A percentile compares a stretch with the other conserved stretches of the same genome.
phyloP scores from a whole-genome alignment of 805 yeast species.

The Lipomyces oligophaga region DNA sequence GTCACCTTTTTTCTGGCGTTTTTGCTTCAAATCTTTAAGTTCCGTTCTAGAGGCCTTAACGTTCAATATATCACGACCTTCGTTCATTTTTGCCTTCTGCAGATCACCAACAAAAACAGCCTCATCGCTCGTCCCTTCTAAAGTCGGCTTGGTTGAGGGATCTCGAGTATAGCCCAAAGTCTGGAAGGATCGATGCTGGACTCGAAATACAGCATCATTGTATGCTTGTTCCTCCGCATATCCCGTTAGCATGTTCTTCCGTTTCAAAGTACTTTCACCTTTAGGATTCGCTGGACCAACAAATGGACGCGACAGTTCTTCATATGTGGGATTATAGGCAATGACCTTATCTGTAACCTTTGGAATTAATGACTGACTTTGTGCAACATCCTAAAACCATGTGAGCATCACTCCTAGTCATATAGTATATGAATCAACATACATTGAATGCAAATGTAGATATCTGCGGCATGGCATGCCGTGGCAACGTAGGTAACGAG shows the following conservation, averaged over 20 bases:
- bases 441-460: constrained; percentile 23
- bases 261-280: constrained; percentile 30
- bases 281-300: constrained; percentile 24
- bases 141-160: constrained; percentile 28
- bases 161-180: constrained; percentile 37
- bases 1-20: constrained; percentile 43
- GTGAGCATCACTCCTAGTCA: background rate
- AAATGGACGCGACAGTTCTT: constrained; percentile 23
- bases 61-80: constrained; percentile 34
- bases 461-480: constrained; percentile 13
- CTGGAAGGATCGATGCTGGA: constrained; percentile 41
- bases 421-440: constrained; percentile 1
- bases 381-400: constrained; percentile 2
- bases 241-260: constrained; percentile 35
- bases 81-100: constrained; percentile 28
- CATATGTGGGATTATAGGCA: constrained; percentile 26
- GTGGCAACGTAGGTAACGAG: constrained; percentile 21
- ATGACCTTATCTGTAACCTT: constrained; percentile 22
- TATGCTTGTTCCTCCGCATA: constrained; percentile 38
- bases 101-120: constrained; percentile 28
- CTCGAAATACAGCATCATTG: constrained; percentile 44
- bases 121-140: constrained; percentile 8
- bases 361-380: constrained; percentile 22
- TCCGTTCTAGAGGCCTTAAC: constrained; percentile 34
- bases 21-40: constrained; percentile 38